These are phyloP conservation scores for Xylariaceae sp. DNA, from an alignment of 2,329 filamentous ascomycete genomes.

Conservation along the genomic window DNA sequence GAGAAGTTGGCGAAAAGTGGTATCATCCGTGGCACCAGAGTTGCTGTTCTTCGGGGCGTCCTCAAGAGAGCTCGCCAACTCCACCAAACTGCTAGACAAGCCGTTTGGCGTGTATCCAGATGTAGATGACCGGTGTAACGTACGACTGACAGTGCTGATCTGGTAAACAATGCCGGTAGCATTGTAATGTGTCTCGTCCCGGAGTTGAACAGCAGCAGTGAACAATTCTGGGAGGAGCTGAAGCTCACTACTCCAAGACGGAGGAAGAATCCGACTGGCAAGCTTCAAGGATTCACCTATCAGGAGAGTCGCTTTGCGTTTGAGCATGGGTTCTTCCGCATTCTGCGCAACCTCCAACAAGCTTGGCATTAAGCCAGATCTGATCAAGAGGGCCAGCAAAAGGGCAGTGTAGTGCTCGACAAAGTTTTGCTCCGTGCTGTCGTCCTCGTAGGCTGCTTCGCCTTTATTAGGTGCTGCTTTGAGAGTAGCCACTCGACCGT, in stretches of 20 bases:
- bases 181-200: slow-evolving; percentile 67
- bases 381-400: slow-evolving; percentile 78
- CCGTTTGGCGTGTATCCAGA: slow-evolving; percentile 37
- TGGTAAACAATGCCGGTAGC: slow-evolving; percentile 93
- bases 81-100: slow-evolving; percentile 42
- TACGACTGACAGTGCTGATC: slow-evolving; percentile 94
- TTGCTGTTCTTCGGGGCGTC: slow-evolving; percentile 52
- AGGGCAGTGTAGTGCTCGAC: slow-evolving; percentile 93
- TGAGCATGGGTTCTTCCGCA: slow-evolving; percentile 64
- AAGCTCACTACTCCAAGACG: slow-evolving; percentile 74
- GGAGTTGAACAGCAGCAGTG: slow-evolving; percentile 68
- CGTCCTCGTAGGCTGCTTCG: slow-evolving; percentile 56
- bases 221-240: slow-evolving; percentile 88
- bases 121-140: slow-evolving; percentile 74
- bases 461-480: slow-evolving; percentile 52
- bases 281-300: slow-evolving; percentile 90
- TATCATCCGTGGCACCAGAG: slow-evolving; percentile 53
- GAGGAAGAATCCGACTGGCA: slow-evolving; percentile 78
- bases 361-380: slow-evolving; percentile 66
- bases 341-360: slow-evolving; percentile 64
- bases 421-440: slow-evolving; percentile 73
- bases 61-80: slow-evolving; percentile 49
- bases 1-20: slow-evolving; percentile 59
- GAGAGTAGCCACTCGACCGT: slow-evolving; percentile 86
- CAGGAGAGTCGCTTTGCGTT: slow-evolving; percentile 84